These are phyloP conservation scores for Aspergillus fischeri DNA, from an alignment of 2,329 filamentous ascomycete species.

Conservation along the genomic window DNA sequence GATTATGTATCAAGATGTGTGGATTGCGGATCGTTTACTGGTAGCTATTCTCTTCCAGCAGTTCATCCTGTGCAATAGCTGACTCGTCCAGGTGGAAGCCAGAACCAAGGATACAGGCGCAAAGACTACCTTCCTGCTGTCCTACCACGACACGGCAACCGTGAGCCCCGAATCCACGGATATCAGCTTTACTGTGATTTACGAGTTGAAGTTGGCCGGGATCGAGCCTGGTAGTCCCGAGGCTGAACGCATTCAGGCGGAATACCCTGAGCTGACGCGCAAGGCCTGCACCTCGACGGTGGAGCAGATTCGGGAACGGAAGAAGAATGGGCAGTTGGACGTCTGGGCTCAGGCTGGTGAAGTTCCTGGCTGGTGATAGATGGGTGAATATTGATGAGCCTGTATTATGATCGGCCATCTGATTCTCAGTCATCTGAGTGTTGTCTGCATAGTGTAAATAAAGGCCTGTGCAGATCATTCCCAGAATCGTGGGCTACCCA, in stretches of 20 bases:
- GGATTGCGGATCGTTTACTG: background rate
- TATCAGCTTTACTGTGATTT: background rate
- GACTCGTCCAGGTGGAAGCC: background rate
- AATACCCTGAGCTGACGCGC: background rate
- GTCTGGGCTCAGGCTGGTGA: background rate
- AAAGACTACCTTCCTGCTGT: background rate
- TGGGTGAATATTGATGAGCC: no score
- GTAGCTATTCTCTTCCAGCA: background rate
- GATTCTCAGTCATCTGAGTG: no score
- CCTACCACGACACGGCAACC: background rate
- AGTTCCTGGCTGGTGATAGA: no score
- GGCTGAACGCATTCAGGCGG: background rate
- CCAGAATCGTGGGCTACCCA: no score
- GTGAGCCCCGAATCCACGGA: background rate
- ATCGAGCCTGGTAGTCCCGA: background rate
- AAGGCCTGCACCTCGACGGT: background rate
- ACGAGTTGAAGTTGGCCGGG: background rate
- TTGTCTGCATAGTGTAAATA: no score
- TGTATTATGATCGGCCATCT: no score
- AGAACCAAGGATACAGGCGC: background rate
- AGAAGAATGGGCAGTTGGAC: background rate
- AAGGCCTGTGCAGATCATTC: no score
- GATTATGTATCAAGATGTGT: background rate
- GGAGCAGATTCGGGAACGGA: background rate
- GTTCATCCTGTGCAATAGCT: background rate